Conservation (phyloP, 495 filamentous ascomycete species). For the Acidomyces sp. region DNA sequence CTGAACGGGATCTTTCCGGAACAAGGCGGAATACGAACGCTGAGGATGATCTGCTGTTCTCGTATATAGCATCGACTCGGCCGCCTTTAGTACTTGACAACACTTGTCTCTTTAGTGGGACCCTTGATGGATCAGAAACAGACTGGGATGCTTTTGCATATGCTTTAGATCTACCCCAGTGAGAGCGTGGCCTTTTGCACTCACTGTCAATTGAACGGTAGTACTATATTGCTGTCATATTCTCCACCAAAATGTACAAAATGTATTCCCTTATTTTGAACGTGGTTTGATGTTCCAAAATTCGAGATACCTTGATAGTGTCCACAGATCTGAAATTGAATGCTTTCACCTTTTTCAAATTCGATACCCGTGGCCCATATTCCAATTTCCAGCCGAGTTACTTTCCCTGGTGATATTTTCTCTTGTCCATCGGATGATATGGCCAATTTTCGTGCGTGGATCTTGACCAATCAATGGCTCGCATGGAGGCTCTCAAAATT, state of each 20-base stretch:
- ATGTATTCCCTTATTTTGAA: constrained; percentile 1
- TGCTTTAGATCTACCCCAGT: constrained; percentile 4
- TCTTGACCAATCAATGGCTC: constrained; percentile 21
- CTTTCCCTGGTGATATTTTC: constrained; percentile 25
- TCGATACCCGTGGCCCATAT: constrained; percentile 12
- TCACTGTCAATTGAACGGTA: constrained; percentile 1
- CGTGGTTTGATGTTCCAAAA: neutral
- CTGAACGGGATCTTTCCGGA: too few species aligned
- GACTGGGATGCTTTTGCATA: neutral
- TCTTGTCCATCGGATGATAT: constrained; percentile 29
- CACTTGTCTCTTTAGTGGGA: neutral
- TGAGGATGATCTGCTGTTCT: too few species aligned
- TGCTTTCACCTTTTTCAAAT: constrained; percentile 5
- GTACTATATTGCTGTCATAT: constrained; percentile 1
- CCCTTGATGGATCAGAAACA: neutral
- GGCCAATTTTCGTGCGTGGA: constrained; percentile 27
- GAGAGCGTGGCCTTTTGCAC: too few species aligned
- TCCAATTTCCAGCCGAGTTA: constrained; percentile 6
- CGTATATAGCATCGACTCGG: neutral
- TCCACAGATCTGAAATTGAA: neutral
- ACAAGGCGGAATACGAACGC: too few species aligned
- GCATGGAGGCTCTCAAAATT: constrained; percentile 29
- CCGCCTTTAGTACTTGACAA: neutral
- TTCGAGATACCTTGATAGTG: neutral
- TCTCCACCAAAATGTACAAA: constrained; percentile 1